These are phyloP conservation scores for Kurtzmaniella natalensis DNA, from an alignment of 1,139 yeast genomes.

Conservation along the genomic window DNA sequence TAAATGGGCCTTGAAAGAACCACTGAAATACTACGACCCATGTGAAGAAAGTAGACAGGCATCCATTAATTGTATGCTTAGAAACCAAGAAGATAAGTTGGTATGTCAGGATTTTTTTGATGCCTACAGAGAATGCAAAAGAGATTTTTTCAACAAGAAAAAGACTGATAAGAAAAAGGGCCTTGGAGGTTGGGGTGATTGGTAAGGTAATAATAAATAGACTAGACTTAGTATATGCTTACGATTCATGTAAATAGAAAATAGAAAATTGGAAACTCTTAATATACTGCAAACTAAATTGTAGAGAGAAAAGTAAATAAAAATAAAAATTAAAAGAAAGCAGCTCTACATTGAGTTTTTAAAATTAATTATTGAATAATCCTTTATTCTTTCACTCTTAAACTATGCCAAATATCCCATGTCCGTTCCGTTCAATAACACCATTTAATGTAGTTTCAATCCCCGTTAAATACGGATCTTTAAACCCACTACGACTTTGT, in stretches of 20 bases:
- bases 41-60: slow-evolving; percentile 87
- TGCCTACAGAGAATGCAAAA: slow-evolving; percentile 88
- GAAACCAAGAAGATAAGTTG: slow-evolving; percentile 69
- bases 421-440: background rate
- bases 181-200: slow-evolving; percentile 45
- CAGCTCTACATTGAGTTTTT: too few relatives aligned
- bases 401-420: background rate
- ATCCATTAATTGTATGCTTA: slow-evolving; percentile 73
- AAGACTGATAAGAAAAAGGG: slow-evolving; percentile 36
- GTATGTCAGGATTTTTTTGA: slow-evolving; percentile 84
- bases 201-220: slow-evolving; percentile 22
- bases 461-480: slow-evolving; percentile 4
- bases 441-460: slow-evolving; percentile 3
- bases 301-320: background rate
- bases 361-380: too few relatives aligned
- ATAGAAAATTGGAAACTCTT: background rate
- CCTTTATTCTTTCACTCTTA: background rate
- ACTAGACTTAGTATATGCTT: background rate
- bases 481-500: slow-evolving; percentile 1
- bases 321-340: background rate
- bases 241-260: background rate
- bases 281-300: too few relatives aligned
- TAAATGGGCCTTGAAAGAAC: slow-evolving; percentile 62
- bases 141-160: slow-evolving; percentile 61
- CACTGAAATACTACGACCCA: slow-evolving; percentile 87